A percentile compares a stretch with the other conserved stretches of the same genome.
These are phyloP conservation scores for Herpetomonas tarakana DNA, from an alignment of 208 protist genomes.

Conservation along the genomic window DNA sequence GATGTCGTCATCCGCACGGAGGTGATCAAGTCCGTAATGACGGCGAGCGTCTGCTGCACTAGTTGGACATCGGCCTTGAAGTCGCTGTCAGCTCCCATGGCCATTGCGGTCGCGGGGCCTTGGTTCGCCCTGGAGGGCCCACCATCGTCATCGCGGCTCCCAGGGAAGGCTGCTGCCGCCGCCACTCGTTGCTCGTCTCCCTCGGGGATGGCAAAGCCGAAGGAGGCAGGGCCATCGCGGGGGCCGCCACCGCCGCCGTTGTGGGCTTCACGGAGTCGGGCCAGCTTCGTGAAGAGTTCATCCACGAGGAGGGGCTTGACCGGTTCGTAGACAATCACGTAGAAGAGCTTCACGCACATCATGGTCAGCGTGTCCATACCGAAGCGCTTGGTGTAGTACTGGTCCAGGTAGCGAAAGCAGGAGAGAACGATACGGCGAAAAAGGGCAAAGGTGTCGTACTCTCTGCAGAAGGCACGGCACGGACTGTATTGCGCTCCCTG, in stretches of 20 bases:
- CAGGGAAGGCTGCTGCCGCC: slow-evolving; percentile 7
- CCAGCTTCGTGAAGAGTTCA: slow-evolving; percentile 31
- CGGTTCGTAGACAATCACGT: slow-evolving; percentile 68
- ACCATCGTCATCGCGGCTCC: slow-evolving; percentile 8
- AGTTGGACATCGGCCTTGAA: slow-evolving; percentile 17
- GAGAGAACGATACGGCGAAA: slow-evolving; percentile 71
- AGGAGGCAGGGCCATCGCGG: too few species aligned
- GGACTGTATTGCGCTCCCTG: slow-evolving; percentile 17
- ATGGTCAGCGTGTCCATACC: slow-evolving; percentile 64
- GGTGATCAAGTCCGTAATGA: slow-evolving; percentile 35
- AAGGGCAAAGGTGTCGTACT: slow-evolving; percentile 49
- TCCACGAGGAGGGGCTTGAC: slow-evolving; percentile 28
- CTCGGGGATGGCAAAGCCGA: neutral
- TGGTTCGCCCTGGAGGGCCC: too few species aligned
- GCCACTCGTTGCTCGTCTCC: too few species aligned
- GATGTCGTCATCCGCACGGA: slow-evolving; percentile 35
- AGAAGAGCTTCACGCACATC: slow-evolving; percentile 81
- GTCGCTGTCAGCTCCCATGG: slow-evolving; percentile 2
- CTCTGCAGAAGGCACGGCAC: slow-evolving; percentile 45
- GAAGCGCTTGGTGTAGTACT: slow-evolving; percentile 66
- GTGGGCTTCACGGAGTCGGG: slow-evolving; percentile 21
- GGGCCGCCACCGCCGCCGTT: slow-evolving; percentile 12
- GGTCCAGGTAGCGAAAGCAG: slow-evolving; percentile 83
- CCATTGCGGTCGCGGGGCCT: neutral
- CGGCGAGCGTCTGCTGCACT: slow-evolving; percentile 23